Conservation (phyloP, 805 yeast species). For the Cyberlindnera samutprakarnensis region DNA sequence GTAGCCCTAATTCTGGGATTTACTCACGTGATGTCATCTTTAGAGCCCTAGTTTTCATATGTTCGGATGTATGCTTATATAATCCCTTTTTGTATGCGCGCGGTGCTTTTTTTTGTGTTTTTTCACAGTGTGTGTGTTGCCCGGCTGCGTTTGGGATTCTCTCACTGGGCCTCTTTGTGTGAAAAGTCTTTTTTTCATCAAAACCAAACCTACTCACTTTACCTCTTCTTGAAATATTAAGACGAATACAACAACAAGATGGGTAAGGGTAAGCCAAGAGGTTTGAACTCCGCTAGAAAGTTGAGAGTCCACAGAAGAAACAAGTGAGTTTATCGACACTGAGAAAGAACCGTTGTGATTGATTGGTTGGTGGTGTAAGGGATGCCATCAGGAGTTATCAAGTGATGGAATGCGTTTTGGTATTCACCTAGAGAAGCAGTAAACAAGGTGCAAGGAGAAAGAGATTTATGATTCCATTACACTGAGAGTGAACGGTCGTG, state of each 20-base stretch:
- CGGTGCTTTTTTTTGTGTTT: too few relatives aligned
- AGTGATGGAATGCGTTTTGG: not conserved
- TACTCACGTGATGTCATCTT: too few relatives aligned
- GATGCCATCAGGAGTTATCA: not conserved
- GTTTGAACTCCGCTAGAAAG: constrained; percentile 99
- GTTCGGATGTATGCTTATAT: too few relatives aligned
- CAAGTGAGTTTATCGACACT: constrained; percentile 45
- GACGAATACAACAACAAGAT: constrained; percentile 39
- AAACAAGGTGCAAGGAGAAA: not conserved
- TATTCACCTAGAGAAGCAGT: not conserved
- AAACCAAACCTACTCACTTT: constrained; percentile 5
- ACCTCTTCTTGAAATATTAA: constrained; percentile 1
- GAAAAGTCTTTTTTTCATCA: constrained; percentile 13
- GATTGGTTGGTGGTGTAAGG: not conserved
- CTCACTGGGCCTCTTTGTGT: too few relatives aligned
- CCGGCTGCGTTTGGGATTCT: too few relatives aligned
- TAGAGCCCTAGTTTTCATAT: too few relatives aligned
- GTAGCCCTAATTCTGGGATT: too few relatives aligned
- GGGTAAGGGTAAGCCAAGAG: constrained; percentile 99
- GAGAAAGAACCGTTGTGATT: not conserved
- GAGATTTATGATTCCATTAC: not conserved
- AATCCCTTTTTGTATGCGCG: too few relatives aligned
- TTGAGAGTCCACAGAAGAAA: constrained; percentile 99
- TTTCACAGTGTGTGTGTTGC: too few relatives aligned
- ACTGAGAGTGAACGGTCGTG: too few relatives aligned